These are phyloP conservation scores for Pseudopediastrum boryanum DNA, from an alignment of 139 green algal species.

Conservation along the genomic window DNA sequence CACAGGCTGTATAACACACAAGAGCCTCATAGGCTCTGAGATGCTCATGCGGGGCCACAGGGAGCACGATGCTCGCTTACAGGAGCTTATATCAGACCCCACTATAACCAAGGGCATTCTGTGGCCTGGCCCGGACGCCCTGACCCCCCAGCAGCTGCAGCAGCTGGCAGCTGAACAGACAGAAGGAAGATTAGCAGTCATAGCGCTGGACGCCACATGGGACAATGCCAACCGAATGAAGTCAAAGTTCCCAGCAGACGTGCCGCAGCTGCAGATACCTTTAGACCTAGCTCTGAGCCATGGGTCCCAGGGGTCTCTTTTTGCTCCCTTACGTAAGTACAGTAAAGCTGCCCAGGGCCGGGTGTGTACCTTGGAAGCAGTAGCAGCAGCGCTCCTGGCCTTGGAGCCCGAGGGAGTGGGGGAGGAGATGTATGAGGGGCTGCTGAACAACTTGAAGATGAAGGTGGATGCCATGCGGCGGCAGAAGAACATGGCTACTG, in stretches of 20 bases:
- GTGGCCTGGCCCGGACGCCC: constrained; percentile 2
- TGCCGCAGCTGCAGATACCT: constrained; percentile 18
- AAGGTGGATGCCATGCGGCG: constrained; percentile 36
- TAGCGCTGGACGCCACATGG: constrained; percentile 19
- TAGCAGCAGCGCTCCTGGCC: constrained; percentile 23
- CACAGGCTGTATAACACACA: no score
- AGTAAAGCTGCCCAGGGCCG: constrained; percentile 12
- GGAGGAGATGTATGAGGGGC: constrained; percentile 12
- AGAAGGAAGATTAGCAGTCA: constrained; percentile 18
- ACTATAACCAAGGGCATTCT: no score
- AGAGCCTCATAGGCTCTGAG: no score
- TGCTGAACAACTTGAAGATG: constrained; percentile 21
- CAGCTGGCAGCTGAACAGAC: constrained; percentile 19
- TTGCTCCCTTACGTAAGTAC: constrained; percentile 27
- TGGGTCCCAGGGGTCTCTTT: not conserved
- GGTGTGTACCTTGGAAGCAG: constrained; percentile 29
- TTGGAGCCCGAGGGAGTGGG: constrained; percentile 8
- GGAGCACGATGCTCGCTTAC: no score
- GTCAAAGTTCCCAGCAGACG: not conserved
- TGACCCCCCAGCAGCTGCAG: constrained; percentile 26
- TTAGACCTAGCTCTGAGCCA: constrained; percentile 19
- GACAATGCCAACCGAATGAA: constrained; percentile 10
- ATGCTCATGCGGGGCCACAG: no score
- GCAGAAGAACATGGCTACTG: constrained; percentile 21
- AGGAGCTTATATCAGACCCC: no score